Evolutionary conservation across 176 grass and related monocot species (phyloP).

Genomic region (Eragrostis curvula): DNA sequence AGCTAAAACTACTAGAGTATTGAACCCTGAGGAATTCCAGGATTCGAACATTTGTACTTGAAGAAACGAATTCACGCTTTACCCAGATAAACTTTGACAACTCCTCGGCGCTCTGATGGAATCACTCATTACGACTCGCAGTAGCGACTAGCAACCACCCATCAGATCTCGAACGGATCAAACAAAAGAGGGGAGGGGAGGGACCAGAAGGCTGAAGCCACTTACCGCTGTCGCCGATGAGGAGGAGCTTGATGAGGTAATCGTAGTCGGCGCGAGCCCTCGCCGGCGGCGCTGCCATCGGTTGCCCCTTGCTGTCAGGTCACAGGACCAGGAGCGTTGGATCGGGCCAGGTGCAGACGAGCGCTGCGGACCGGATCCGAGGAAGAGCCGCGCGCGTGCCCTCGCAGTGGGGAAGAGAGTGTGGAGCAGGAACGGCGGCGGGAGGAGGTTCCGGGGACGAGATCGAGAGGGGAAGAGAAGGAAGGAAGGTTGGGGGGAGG

Average conservation of each 20-base stretch:
- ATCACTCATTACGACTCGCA: too few species aligned
- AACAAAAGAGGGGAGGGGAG: not conserved
- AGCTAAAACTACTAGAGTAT: too few species aligned
- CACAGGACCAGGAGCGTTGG: not conserved
- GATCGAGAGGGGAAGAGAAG: not conserved
- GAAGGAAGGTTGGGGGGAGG: too few species aligned
- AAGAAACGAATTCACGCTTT: too few species aligned
- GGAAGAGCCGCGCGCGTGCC: too few species aligned
- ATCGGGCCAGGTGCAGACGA: not conserved
- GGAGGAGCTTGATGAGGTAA: slow-evolving; percentile 49
- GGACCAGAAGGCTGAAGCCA: not conserved
- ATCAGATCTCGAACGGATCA: not conserved
- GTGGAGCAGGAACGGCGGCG: too few species aligned
- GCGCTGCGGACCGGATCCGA: not conserved
- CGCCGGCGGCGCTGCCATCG: slow-evolving; percentile 40
- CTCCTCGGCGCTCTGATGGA: too few species aligned
- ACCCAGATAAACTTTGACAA: too few species aligned
- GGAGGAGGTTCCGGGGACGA: not conserved
- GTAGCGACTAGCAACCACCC: too few species aligned
- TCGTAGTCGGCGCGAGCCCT: slow-evolving; percentile 49
- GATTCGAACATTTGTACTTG: too few species aligned
- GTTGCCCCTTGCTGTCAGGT: not conserved
- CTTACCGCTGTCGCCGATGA: slow-evolving; percentile 49
- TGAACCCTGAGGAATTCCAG: too few species aligned
- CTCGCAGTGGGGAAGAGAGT: not conserved